Evolutionary conservation across 306 rosid genomes (phyloP).

Genomic region (Arachis stenosperma): DNA sequence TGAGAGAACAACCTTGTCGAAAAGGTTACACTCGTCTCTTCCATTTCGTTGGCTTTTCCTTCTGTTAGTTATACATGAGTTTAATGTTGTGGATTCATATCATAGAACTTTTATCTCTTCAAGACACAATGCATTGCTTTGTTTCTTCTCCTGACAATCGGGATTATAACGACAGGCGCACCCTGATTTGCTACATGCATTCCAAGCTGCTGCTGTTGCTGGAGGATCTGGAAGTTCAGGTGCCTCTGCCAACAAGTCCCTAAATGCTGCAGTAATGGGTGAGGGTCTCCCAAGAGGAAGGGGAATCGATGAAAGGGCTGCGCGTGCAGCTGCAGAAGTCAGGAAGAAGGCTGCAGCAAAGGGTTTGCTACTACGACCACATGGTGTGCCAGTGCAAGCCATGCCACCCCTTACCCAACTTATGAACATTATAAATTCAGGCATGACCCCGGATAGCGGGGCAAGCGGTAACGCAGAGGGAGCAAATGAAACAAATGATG

Average conservation of each 20-base stretch:
- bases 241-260: conserved; percentile 65
- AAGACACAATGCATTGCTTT: too few relatives aligned
- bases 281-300: conserved; percentile 82
- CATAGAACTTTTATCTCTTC: not conserved
- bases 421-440: conserved; percentile 74
- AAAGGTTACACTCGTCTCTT: not conserved
- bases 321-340: conserved; percentile 89
- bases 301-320: conserved; percentile 95
- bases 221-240: conserved; percentile 90
- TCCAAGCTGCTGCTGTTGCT: conserved; percentile 86
- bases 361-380: conserved; percentile 80
- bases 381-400: conserved; percentile 86
- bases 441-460: conserved; percentile 53
- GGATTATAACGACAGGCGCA: conserved; percentile 51
- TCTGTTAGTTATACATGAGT: not conserved
- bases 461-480: conserved; percentile 53
- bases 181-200: conserved; percentile 90
- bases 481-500: conserved; percentile 47
- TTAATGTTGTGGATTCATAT: not conserved
- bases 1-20: not conserved
- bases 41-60: conserved; percentile 3
- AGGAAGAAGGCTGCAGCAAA: conserved; percentile 95
- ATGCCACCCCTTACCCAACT: conserved; percentile 82
- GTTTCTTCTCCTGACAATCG: too few relatives aligned
- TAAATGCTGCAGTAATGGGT: conserved; percentile 79